Evolutionary conservation across 1,284 basidiomycete species (phyloP).

Genomic region (Apiotrichum siamense): DNA sequence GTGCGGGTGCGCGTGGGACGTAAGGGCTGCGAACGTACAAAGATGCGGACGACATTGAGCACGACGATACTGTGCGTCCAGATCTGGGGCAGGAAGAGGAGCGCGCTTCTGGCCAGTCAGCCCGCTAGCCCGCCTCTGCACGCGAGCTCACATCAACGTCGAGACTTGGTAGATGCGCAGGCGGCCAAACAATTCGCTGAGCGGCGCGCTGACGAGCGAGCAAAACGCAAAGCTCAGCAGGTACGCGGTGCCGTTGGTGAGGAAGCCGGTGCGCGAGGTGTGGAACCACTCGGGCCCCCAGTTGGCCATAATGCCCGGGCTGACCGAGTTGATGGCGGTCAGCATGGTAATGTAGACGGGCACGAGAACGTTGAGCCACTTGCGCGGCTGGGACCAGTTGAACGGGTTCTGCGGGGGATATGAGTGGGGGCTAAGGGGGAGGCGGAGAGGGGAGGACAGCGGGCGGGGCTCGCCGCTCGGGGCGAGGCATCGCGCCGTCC

Average conservation of each 20-base stretch:
- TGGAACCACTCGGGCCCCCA: conserved; percentile 31
- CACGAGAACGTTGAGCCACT: conserved; percentile 22
- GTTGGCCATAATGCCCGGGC: conserved; percentile 22
- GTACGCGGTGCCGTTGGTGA: conserved; percentile 24
- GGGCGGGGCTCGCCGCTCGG: too few species aligned
- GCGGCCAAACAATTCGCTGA: conserved; percentile 40
- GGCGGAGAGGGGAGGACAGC: too few species aligned
- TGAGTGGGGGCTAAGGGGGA: too few species aligned
- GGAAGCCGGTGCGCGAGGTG: conserved; percentile 22
- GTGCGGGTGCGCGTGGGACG: too few species aligned
- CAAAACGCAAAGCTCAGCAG: conserved; percentile 34
- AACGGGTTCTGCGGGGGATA: conserved; percentile 29
- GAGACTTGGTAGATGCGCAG: conserved; percentile 39
- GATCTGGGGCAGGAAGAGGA: conserved; percentile 44
- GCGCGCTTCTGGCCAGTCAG: conserved; percentile 8
- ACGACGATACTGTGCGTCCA: conserved; percentile 33
- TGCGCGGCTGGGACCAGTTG: conserved; percentile 30
- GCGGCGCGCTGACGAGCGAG: conserved; percentile 40
- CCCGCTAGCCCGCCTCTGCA: too few species aligned
- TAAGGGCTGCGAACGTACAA: conserved; percentile 5
- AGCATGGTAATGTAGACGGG: conserved; percentile 25
- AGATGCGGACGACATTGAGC: conserved; percentile 38
- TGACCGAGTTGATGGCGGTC: conserved; percentile 27
- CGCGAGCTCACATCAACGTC: conserved; percentile 26
- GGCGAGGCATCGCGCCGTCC: too few species aligned